Evolutionary conservation across 108 stramenopile genomes (phyloP).

Genomic region (Mediolabrus comicus): DNA sequence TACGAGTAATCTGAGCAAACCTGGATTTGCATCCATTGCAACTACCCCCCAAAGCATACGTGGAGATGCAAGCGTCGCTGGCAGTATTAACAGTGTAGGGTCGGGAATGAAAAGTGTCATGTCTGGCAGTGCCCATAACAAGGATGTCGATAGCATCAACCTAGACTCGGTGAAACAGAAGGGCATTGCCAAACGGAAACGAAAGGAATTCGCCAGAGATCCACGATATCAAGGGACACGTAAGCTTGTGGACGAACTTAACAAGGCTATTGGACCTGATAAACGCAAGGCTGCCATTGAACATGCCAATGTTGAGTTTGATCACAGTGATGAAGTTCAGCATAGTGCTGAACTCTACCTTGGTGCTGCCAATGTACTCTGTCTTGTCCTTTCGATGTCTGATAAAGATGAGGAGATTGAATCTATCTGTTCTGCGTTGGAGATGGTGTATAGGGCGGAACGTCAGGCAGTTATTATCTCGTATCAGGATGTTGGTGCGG

Average conservation of each 20-base stretch:
- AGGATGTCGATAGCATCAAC: background rate
- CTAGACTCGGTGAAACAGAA: conserved; percentile 10
- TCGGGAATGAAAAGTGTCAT: background rate
- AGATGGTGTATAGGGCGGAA: conserved; percentile 78
- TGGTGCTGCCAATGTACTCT: conserved; percentile 67
- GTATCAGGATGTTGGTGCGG: conserved; percentile 61
- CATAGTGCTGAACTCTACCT: conserved; percentile 70
- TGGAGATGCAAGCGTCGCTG: background rate
- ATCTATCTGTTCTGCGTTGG: conserved; percentile 68
- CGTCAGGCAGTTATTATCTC: conserved; percentile 50
- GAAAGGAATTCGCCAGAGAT: conserved; percentile 32
- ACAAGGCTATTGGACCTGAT: conserved; percentile 44
- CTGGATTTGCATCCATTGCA: background rate
- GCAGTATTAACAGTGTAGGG: background rate
- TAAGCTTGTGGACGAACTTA: conserved; percentile 25
- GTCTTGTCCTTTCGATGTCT: conserved; percentile 56
- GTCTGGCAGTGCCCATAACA: background rate
- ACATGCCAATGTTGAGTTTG: conserved; percentile 64
- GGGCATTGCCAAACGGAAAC: conserved; percentile 24
- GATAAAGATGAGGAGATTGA: conserved; percentile 72
- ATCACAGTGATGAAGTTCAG: conserved; percentile 56
- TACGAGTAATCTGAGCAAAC: background rate
- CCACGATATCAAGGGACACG: conserved; percentile 8
- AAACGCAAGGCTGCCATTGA: conserved; percentile 59
- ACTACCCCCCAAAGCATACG: background rate